Percentiles rank a stretch among this genome's conserved stretches.
These are phyloP conservation scores for Glomus cerebriforme DNA, from an alignment of 192 early-diverging fungal species.

Conservation along the genomic window DNA sequence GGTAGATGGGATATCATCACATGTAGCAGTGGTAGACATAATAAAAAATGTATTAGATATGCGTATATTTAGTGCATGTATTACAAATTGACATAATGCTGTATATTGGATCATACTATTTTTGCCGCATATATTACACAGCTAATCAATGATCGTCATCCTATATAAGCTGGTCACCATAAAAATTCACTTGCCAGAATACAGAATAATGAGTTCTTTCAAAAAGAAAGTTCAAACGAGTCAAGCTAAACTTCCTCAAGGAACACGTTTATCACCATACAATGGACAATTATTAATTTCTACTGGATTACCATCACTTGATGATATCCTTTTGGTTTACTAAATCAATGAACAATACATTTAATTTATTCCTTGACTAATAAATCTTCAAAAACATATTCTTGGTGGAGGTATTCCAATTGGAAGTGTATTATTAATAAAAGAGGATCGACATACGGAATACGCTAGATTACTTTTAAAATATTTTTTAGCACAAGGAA, in stretches of 20 bases:
- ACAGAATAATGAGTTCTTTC: too few relatives aligned
- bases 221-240: too few relatives aligned
- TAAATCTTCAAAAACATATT: conserved; percentile 36
- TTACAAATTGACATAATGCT: too few relatives aligned
- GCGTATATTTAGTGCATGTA: too few relatives aligned
- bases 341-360: not conserved
- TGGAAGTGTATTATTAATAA: conserved; percentile 74
- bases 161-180: too few relatives aligned
- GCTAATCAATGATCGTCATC: too few relatives aligned
- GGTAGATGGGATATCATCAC: too few relatives aligned
- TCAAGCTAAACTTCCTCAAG: conserved; percentile 53
- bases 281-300: conserved; percentile 79
- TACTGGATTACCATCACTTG: conserved; percentile 81
- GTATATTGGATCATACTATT: too few relatives aligned
- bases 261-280: conserved; percentile 75
- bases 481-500: conserved; percentile 87
- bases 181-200: too few relatives aligned
- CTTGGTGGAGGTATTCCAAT: conserved; percentile 87
- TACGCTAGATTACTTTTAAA: conserved; percentile 79
- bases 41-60: too few relatives aligned
- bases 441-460: conserved; percentile 77
- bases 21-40: too few relatives aligned
- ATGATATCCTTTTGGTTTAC: conserved; percentile 76
- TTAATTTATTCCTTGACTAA: not conserved
- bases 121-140: too few relatives aligned